phyloP scores from a whole-genome alignment of 2,329 filamentous ascomycete species.

The Colletotrichum sidae region DNA sequence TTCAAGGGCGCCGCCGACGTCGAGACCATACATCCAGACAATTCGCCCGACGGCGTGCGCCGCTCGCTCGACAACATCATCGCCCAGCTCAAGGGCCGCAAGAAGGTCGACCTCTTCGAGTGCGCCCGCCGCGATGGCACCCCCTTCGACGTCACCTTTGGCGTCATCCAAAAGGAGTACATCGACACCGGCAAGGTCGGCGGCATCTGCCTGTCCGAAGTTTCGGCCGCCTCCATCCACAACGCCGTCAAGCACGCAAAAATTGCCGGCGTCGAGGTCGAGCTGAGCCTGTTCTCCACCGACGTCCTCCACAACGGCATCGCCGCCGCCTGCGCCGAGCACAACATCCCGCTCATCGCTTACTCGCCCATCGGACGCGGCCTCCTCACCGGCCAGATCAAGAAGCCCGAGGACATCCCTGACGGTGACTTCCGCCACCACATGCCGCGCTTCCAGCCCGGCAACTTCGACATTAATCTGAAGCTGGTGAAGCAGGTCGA shows the following conservation, averaged over 20 bases:
- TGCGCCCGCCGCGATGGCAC: slow-evolving; percentile 66
- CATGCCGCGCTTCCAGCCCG: slow-evolving; percentile 71
- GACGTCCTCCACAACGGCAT: slow-evolving; percentile 64
- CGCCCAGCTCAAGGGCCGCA: slow-evolving; percentile 61
- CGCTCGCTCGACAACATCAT: slow-evolving; percentile 70
- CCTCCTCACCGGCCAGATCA: slow-evolving; percentile 65
- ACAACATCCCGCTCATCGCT: slow-evolving; percentile 76
- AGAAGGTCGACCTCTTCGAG: slow-evolving; percentile 71
- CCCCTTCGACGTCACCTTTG: slow-evolving; percentile 57
- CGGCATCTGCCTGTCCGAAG: slow-evolving; percentile 64
- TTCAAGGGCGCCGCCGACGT: slow-evolving; percentile 68
- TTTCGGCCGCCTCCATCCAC: slow-evolving; percentile 60
- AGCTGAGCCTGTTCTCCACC: slow-evolving; percentile 62
- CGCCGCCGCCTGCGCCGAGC: slow-evolving; percentile 67
- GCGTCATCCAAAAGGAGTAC: slow-evolving; percentile 59
- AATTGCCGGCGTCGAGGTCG: slow-evolving; percentile 64
- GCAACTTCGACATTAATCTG: slow-evolving; percentile 73
- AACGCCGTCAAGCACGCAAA: slow-evolving; percentile 57
- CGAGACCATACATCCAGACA: slow-evolving; percentile 55
- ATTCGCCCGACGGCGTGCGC: slow-evolving; percentile 65
- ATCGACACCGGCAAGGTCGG: slow-evolving; percentile 64
- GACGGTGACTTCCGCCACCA: slow-evolving; percentile 58
- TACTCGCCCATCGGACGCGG: slow-evolving; percentile 78
- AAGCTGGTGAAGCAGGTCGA: slow-evolving; percentile 69
- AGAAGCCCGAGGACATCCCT: slow-evolving; percentile 65